Conservation (phyloP, 768 basidiomycete genomes). For the Auricularia sp. region DNA sequence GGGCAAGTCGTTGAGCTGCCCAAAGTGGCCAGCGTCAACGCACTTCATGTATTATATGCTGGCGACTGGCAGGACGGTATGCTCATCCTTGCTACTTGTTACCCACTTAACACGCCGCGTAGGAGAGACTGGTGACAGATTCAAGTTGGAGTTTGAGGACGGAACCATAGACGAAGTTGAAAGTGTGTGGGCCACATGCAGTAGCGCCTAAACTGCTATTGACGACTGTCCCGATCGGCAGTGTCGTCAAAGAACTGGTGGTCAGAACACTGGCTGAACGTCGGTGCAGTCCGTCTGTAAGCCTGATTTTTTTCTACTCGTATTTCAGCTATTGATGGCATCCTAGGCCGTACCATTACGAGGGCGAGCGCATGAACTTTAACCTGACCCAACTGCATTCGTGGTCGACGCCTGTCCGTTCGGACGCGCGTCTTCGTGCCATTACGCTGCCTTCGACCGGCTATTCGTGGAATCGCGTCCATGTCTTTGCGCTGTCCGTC, state of each 20-base stretch:
- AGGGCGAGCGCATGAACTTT: constrained; percentile 7
- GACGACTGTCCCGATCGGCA: not conserved
- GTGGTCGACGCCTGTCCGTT: constrained; percentile 17
- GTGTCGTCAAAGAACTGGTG: constrained; percentile 16
- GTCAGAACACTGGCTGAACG: constrained; percentile 16
- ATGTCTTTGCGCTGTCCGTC: constrained; percentile 13
- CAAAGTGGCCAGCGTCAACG: constrained; percentile 22
- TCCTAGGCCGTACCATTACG: constrained; percentile 13
- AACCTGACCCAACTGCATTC: constrained; percentile 15
- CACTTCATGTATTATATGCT: constrained; percentile 39
- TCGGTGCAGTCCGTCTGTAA: constrained; percentile 13
- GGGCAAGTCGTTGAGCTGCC: constrained; percentile 27
- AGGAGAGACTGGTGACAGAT: constrained; percentile 42
- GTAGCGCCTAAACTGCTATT: not conserved
- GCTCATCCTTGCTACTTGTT: no score
- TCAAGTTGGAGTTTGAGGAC: constrained; percentile 21
- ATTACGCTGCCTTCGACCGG: constrained; percentile 18
- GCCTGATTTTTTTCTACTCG: not conserved
- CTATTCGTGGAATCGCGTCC: constrained; percentile 11
- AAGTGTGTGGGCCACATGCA: constrained; percentile 2
- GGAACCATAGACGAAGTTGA: constrained; percentile 10
- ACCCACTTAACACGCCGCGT: no score
- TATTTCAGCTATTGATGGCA: not conserved
- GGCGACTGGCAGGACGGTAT: constrained; percentile 28
- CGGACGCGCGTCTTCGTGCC: constrained; percentile 30